Evolutionary conservation across 345 rosid species (phyloP).

Genomic region (Mallotus nudiflorus): DNA sequence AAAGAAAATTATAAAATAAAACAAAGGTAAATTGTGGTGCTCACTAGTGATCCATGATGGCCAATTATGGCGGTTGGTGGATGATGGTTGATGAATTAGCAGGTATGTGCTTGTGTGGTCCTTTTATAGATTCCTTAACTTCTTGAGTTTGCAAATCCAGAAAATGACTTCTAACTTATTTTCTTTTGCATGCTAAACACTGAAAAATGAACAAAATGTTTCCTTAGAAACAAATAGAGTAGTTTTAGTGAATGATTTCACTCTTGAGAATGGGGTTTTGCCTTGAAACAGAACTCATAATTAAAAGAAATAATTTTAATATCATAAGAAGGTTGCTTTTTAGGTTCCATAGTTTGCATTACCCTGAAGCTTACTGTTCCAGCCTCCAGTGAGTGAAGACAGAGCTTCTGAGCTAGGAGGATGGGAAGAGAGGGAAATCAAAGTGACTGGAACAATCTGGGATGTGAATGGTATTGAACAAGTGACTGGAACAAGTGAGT

Average conservation of each 20-base stretch:
- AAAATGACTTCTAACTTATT: too few relatives aligned
- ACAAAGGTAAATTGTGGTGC: too few relatives aligned
- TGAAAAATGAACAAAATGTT: too few relatives aligned
- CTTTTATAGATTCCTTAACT: neutral
- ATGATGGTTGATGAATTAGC: too few relatives aligned
- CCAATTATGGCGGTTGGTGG: too few relatives aligned
- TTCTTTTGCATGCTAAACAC: too few relatives aligned
- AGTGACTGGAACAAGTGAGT: too few relatives aligned
- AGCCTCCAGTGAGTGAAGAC: conserved; percentile 88
- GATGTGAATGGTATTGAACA: conserved; percentile 79
- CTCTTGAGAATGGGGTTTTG: neutral
- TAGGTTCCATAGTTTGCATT: conserved; percentile 4
- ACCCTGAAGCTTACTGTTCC: conserved; percentile 24
- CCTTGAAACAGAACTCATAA: neutral
- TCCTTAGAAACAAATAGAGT: too few relatives aligned
- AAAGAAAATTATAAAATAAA: too few relatives aligned
- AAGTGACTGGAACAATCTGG: conserved; percentile 81
- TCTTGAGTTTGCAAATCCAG: too few relatives aligned
- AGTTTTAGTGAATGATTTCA: neutral
- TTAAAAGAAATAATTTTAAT: neutral
- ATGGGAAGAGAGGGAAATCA: conserved; percentile 76
- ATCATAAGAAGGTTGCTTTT: neutral
- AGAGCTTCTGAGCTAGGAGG: conserved; percentile 61
- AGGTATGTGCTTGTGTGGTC: too few relatives aligned
- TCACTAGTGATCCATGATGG: too few relatives aligned